Conservation (phyloP, 306 rosid species). For the Prunus dulcis region DNA sequence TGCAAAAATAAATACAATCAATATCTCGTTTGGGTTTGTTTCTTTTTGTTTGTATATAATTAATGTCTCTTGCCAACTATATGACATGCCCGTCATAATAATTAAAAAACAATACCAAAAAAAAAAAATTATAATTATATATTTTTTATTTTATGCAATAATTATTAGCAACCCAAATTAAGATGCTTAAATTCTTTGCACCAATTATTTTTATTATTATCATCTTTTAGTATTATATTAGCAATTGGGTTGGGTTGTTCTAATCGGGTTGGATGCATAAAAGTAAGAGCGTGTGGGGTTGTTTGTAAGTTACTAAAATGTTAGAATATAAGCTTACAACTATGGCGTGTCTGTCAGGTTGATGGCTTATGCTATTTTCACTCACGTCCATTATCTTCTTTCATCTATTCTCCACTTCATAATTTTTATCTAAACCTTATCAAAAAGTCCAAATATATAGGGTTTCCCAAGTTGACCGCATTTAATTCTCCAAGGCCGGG, state of each 20-base stretch:
- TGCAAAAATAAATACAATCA: neutral
- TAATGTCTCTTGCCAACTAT: neutral
- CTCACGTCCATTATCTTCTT: neutral
- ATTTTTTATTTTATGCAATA: no score
- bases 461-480: neutral
- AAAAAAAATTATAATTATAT: no score
- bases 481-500: neutral
- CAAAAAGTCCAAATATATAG: neutral
- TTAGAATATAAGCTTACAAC: neutral
- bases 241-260: neutral
- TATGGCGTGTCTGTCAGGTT: neutral
- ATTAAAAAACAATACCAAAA: no score
- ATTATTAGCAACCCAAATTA: no score
- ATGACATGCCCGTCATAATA: neutral
- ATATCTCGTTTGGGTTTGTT: neutral
- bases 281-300: neutral
- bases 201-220: neutral
- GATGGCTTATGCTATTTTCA: neutral
- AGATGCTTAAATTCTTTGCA: neutral
- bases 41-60: neutral
- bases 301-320: neutral
- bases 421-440: neutral
- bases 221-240: neutral
- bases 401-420: neutral
- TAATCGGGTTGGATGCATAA: neutral